A percentile compares a stretch with the other conserved stretches of the same genome.
Conservation (phyloP, 2,329 filamentous ascomycete genomes). For the Ophiostoma populinum region DNA sequence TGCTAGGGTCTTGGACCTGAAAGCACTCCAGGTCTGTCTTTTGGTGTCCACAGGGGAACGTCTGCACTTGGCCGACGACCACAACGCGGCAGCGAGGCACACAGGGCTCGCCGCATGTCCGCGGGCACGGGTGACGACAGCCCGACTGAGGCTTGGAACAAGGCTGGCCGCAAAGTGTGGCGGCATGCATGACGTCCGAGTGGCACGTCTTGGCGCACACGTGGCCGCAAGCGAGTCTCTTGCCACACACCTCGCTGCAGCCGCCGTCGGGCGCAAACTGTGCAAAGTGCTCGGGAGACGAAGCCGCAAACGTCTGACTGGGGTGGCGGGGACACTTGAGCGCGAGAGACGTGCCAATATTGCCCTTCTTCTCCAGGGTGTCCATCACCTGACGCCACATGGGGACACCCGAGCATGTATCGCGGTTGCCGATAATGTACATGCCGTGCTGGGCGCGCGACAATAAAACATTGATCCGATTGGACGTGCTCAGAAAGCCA, state of each 20-base stretch:
- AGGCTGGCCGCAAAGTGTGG: too few species aligned
- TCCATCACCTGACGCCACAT: conserved; percentile 48
- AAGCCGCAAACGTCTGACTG: conserved; percentile 30
- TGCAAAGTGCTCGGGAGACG: conserved; percentile 38
- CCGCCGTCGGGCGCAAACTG: conserved; percentile 43
- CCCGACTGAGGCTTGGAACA: too few species aligned
- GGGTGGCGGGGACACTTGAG: conserved; percentile 45
- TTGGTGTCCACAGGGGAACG: conserved; percentile 28
- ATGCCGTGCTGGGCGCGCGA: conserved; percentile 52
- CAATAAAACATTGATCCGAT: conserved; percentile 53
- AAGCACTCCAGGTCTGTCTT: conserved; percentile 19
- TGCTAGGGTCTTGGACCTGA: conserved; percentile 24
- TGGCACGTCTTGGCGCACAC: conserved; percentile 29
- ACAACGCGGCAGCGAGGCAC: conserved; percentile 18
- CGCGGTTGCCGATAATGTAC: conserved; percentile 50
- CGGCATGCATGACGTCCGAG: conserved; percentile 27
- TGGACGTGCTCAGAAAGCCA: conserved; percentile 49
- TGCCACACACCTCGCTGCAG: conserved; percentile 33
- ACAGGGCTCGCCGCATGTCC: conserved; percentile 26
- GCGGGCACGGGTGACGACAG: conserved; percentile 28
- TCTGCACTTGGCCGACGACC: conserved; percentile 17
- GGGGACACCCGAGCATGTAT: conserved; percentile 34
- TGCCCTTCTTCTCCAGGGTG: conserved; percentile 27
- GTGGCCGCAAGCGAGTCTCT: conserved; percentile 31
- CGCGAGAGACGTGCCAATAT: conserved; percentile 32